Evolutionary conservation across 208 protist species (phyloP).

Genomic region (Leishmania arabica): DNA sequence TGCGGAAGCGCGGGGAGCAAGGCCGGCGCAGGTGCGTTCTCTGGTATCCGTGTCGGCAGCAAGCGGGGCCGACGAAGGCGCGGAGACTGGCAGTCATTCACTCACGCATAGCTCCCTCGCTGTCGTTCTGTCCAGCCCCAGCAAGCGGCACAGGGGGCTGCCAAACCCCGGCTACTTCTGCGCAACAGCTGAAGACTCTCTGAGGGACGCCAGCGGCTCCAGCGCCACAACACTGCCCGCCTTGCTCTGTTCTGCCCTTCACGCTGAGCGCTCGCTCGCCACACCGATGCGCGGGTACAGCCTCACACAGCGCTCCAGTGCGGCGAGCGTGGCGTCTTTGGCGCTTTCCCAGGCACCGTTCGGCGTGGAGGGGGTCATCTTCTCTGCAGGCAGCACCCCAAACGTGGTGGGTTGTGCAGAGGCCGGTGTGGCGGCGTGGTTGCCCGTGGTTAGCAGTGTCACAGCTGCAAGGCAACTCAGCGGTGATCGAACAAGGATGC

Average conservation of each 20-base stretch:
- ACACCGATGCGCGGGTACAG: conserved; percentile 1
- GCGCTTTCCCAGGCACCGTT: neutral
- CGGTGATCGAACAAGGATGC: neutral
- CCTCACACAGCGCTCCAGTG: neutral
- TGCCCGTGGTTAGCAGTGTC: neutral
- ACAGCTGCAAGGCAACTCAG: neutral
- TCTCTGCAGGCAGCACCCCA: conserved; percentile 3
- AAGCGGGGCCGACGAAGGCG: neutral
- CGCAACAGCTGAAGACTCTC: neutral
- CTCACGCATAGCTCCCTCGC: neutral
- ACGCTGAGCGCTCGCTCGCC: neutral
- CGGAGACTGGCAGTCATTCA: neutral
- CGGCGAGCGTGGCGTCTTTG: neutral
- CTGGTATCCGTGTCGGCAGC: neutral
- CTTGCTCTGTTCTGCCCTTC: neutral
- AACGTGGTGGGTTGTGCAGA: neutral
- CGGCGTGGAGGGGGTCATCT: conserved; percentile 1
- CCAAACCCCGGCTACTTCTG: neutral
- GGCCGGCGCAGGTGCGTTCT: neutral
- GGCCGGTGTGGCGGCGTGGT: neutral
- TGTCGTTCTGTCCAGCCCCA: neutral
- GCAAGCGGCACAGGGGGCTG: neutral
- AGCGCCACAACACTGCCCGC: neutral
- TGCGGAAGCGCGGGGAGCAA: neutral
- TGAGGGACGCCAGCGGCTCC: neutral